Conservation (phyloP, 1,284 basidiomycete species). For the Ceratobasidium sp. region DNA sequence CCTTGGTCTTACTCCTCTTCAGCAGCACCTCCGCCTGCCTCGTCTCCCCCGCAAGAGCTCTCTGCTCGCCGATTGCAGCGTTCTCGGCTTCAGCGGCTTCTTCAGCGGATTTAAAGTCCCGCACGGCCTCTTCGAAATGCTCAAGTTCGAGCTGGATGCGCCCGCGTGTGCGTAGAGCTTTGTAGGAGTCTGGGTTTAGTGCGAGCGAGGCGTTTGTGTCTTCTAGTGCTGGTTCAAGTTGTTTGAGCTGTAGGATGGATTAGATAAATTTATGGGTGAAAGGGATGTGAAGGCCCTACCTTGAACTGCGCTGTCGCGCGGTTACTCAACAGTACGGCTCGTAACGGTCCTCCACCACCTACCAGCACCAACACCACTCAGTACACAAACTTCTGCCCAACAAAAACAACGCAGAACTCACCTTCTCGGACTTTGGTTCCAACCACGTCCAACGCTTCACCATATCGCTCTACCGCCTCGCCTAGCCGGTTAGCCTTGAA, state of each 20-base stretch:
- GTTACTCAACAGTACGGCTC: conserved; percentile 85
- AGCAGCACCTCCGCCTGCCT: conserved; percentile 82
- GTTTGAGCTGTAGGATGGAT: conserved; percentile 66
- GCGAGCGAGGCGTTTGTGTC: conserved; percentile 79
- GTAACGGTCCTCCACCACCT: conserved; percentile 79
- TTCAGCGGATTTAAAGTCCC: conserved; percentile 83
- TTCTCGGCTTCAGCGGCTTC: conserved; percentile 74
- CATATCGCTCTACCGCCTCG: conserved; percentile 79
- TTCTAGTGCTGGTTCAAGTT: conserved; percentile 74
- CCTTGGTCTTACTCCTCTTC: conserved; percentile 87
- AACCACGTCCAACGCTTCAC: conserved; percentile 71
- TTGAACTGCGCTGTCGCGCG: conserved; percentile 86
- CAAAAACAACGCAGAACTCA: conserved; percentile 50
- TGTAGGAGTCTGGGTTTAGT: conserved; percentile 79
- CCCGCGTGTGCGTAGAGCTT: conserved; percentile 88
- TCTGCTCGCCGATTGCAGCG: conserved; percentile 73
- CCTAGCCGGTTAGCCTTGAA: conserved; percentile 77
- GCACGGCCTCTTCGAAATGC: conserved; percentile 77
- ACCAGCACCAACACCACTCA: conserved; percentile 66
- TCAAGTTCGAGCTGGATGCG: conserved; percentile 82
- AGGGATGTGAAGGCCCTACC: conserved; percentile 58
- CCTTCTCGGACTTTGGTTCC: conserved; percentile 31
- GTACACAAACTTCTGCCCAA: conserved; percentile 58
- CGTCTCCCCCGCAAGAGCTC: conserved; percentile 74
- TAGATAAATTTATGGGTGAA: not conserved